Evolutionary conservation across 2,329 filamentous ascomycete genomes (phyloP).

Genomic region (Stemphylium lycopersici): DNA sequence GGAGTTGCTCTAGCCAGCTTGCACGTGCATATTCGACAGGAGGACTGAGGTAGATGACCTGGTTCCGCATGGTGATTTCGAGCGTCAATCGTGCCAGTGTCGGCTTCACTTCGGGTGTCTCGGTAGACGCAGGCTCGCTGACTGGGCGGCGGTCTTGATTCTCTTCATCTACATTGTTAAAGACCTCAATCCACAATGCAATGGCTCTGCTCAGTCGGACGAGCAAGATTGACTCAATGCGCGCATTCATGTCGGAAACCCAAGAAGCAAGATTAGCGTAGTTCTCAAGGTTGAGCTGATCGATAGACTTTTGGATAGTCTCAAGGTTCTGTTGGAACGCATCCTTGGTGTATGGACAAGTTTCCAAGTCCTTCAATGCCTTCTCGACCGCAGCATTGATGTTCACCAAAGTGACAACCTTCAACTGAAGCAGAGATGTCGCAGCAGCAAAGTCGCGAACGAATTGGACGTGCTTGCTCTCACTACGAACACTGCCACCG

Average conservation of each 20-base stretch:
- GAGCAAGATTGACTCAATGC: constrained; percentile 80
- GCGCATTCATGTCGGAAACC: constrained; percentile 85
- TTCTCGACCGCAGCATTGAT: constrained; percentile 85
- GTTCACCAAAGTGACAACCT: constrained; percentile 77
- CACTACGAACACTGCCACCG: constrained; percentile 63
- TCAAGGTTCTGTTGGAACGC: constrained; percentile 82
- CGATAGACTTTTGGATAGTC: constrained; percentile 86
- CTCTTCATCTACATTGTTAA: constrained; percentile 60
- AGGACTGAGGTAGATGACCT: constrained; percentile 95
- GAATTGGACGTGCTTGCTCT: constrained; percentile 96
- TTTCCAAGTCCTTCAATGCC: constrained; percentile 80
- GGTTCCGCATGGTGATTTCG: constrained; percentile 96
- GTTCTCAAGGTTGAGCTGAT: constrained; percentile 94
- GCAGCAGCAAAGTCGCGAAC: constrained; percentile 90
- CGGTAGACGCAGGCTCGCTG: constrained; percentile 51
- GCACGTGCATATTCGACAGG: constrained; percentile 90
- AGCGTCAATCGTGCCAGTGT: constrained; percentile 77
- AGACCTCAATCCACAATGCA: constrained; percentile 83
- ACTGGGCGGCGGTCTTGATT: constrained; percentile 34
- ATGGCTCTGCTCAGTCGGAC: constrained; percentile 85
- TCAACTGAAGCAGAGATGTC: constrained; percentile 85
- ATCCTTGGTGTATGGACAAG: constrained; percentile 80
- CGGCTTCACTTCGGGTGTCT: constrained; percentile 56
- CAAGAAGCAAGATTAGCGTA: constrained; percentile 92
- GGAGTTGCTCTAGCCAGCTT: constrained; percentile 90